Evolutionary conservation across 352 stramenopile species (phyloP), one percentile per base, ranked within the genome.

Genomic region (Ochromonadaceae sp.): DNA sequence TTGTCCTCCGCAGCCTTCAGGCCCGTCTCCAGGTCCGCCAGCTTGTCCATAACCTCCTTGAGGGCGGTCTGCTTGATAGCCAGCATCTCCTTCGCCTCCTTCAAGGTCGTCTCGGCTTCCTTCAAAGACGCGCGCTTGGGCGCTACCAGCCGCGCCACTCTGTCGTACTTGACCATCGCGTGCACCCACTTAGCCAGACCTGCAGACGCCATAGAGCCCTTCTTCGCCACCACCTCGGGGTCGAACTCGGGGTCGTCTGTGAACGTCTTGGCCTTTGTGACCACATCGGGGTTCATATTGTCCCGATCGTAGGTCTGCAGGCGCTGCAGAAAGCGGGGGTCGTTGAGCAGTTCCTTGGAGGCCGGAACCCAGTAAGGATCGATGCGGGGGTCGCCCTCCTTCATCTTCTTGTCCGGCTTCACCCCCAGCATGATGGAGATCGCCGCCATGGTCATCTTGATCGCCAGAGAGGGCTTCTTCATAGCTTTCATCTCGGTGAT

Each of bases 351-450:
- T 4, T 87, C 76, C 59, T 96, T 96, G 68, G 94, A 83, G 1
- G 88, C 86, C 0, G 87, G 81, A 0, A 77, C 85, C 88, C 88
- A 96, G 63, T 96, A 96, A 62, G 95, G 86, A 50, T 95, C 84
- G 20, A 95, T 63, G 2, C 55, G 34, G 7, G 55, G 55, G 52
- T 63, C 55, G 1, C 55, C 55, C 30, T 63, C 55, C 40, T 63
- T 63, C 35, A 63, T 32, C 40, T 57, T 73, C 46, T 93, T 94
- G 36, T 91, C 72, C 0, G 88, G 87, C 15, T 85, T 78, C 0
- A 95, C 82, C 32, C 77, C 77, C 84, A 96, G 92, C 83, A 97
- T 92, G 56, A 96, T 89, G 68, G 86, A 96, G 5, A 96, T 86
- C 4, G 86, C 86, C 56, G 93, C 85, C 81, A 97, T 91, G 22